Base-by-base conservation (phyloP, 73 alveolate genomes). In the Chromera velia region DNA sequence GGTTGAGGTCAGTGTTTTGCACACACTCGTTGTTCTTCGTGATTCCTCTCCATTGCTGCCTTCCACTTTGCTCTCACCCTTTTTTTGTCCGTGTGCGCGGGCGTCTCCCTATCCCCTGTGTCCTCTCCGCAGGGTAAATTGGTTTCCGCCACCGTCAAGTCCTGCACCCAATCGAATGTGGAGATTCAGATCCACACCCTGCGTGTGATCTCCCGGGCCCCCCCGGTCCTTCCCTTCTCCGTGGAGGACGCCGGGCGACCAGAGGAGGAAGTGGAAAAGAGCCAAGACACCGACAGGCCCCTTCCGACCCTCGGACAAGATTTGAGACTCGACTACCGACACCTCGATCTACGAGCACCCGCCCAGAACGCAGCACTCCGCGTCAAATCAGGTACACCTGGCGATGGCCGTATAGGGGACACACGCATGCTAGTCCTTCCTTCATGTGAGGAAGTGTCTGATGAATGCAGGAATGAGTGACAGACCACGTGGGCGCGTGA, bases 271-370 rank as follows among this genome's bases (percentile, higher is more conserved):
- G 71, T 73, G 69, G 84, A 76, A 34, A 85, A 77, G 10, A 91
- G 80, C 31, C 76, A 81, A 13, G 55, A 40, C 70, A 92, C 89
- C 74, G 94, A 92, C 81, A 80, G 83, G 65, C 83, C 83, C 74
- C 91, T 80, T 65, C 89, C 90, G 45, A 88, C 84, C 9, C 93
- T 92, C 17, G 82, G 86, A 49, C 92, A 90, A 88, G 91, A 92
- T 31, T 87, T 92, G 33, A 76, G 97, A 69, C 88, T 92, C 62
- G 92, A 92, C 88, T 85, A 90, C 77, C 82, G 97, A 68, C 87
- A 88, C 31, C 70, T 92, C 66, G 97, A 92, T 73, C 82, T 92
- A 19, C 79, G 97, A 74, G 94, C 90, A 24, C 97, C 97, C 72
- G 82, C 97, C 55, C 89, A 92, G 47, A 85, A 82, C 49, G 95